A percentile compares a stretch with the other conserved stretches of the same genome.
Conservation (phyloP, 139 green algal genomes). For the Bryopsis sp. region DNA sequence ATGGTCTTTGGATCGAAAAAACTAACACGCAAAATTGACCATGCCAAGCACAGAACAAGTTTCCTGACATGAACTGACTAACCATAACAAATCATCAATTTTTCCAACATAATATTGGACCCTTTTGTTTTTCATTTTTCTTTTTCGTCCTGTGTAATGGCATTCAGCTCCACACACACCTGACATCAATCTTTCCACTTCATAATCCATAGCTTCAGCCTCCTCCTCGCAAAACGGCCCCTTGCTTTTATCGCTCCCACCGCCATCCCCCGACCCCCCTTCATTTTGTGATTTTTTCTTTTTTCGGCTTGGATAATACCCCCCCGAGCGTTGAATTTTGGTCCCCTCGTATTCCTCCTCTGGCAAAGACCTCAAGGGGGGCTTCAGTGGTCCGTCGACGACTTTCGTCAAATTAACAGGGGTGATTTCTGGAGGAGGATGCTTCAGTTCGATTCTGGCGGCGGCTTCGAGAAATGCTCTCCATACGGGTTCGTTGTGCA, state of each 20-base stretch:
- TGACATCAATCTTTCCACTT: not conserved
- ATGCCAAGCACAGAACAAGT: too few relatives aligned
- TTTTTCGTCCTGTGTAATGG: too few relatives aligned
- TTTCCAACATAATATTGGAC: too few relatives aligned
- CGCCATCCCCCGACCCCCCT: too few relatives aligned
- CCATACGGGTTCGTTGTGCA: slow-evolving; percentile 19
- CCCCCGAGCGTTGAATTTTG: not conserved
- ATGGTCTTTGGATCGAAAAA: too few relatives aligned
- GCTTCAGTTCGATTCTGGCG: not conserved
- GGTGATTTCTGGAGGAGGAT: not conserved
- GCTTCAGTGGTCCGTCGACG: not conserved
- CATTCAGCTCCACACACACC: not conserved
- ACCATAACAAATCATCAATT: too few relatives aligned
- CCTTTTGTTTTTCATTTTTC: too few relatives aligned
- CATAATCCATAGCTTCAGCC: not conserved
- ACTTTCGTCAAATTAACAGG: not conserved
- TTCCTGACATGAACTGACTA: too few relatives aligned
- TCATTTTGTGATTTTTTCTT: too few relatives aligned
- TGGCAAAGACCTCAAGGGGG: not conserved
- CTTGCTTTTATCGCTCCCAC: too few relatives aligned
- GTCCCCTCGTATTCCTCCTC: not conserved
- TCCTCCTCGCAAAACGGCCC: not conserved
- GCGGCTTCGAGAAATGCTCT: slow-evolving; percentile 14
- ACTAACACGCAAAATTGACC: too few relatives aligned
- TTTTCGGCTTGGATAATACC: too few relatives aligned